These are phyloP conservation scores for Madurella mycetomatis DNA, from an alignment of 2,329 filamentous ascomycete species.

Conservation along the genomic window DNA sequence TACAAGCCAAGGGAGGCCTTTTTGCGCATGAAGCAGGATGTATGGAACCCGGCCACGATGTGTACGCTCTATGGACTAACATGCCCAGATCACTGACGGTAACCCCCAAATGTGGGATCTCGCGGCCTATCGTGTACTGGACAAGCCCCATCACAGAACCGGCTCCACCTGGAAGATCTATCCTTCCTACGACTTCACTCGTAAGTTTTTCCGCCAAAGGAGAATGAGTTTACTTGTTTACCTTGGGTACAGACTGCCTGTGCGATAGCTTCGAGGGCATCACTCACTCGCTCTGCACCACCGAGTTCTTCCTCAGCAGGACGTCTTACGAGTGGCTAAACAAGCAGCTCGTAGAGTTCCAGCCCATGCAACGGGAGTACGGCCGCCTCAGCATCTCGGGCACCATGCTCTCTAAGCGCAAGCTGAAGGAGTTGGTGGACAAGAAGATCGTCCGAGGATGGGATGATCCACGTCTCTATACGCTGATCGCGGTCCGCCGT, in stretches of 20 bases:
- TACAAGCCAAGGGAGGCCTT: slow-evolving; percentile 81
- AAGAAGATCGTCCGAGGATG: slow-evolving; percentile 76
- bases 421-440: slow-evolving; percentile 73
- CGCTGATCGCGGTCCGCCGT: slow-evolving; percentile 75
- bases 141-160: slow-evolving; percentile 73
- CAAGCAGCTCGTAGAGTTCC: slow-evolving; percentile 73
- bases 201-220: slow-evolving; percentile 21
- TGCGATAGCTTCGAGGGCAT: slow-evolving; percentile 91
- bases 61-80: background rate
- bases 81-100: slow-evolving; percentile 56
- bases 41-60: background rate
- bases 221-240: background rate
- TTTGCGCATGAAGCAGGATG: slow-evolving; percentile 86
- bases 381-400: slow-evolving; percentile 74
- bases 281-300: slow-evolving; percentile 88
- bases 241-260: slow-evolving; percentile 61
- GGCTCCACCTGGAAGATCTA: slow-evolving; percentile 87
- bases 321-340: slow-evolving; percentile 90
- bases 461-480: slow-evolving; percentile 90
- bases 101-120: slow-evolving; percentile 98
- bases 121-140: slow-evolving; percentile 80
- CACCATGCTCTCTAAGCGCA: slow-evolving; percentile 82
- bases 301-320: slow-evolving; percentile 80
- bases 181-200: slow-evolving; percentile 63
- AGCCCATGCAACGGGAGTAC: slow-evolving; percentile 78